Evolutionary conservation across 2,329 filamentous ascomycete species (phyloP).

Genomic region (Clonostachys rosea): DNA sequence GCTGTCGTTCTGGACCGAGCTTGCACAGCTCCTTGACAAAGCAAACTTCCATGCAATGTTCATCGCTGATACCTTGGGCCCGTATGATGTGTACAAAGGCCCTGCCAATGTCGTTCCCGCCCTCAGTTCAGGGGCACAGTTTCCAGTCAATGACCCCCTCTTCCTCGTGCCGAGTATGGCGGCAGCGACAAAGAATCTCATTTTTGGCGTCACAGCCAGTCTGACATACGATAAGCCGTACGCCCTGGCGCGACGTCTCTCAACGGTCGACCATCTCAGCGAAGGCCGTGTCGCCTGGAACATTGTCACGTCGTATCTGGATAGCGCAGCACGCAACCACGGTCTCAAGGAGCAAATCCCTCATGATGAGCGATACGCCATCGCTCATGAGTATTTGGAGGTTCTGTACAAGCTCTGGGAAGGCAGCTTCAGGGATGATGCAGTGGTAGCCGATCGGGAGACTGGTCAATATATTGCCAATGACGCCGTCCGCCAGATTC

Average conservation of each 20-base stretch:
- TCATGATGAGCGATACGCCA: slow-evolving; percentile 7
- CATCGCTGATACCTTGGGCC: slow-evolving; percentile 60
- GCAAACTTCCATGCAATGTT: slow-evolving; percentile 62
- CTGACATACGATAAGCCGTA: slow-evolving; percentile 61
- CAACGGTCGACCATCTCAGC: slow-evolving; percentile 60
- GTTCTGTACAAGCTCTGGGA: slow-evolving; percentile 33
- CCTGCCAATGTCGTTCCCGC: slow-evolving; percentile 6
- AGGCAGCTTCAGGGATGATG: slow-evolving; percentile 34
- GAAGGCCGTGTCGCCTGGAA: slow-evolving; percentile 52
- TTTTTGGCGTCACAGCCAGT: slow-evolving; percentile 6
- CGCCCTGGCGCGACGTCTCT: slow-evolving; percentile 55
- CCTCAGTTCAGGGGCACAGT: slow-evolving; percentile 7
- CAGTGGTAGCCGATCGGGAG: slow-evolving; percentile 49
- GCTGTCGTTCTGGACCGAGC: slow-evolving; percentile 58
- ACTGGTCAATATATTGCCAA: slow-evolving; percentile 39
- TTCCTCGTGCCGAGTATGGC: slow-evolving; percentile 29
- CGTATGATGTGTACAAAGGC: slow-evolving; percentile 35
- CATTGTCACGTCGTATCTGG: slow-evolving; percentile 63
- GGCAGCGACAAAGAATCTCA: slow-evolving; percentile 28
- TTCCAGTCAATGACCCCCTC: slow-evolving; percentile 11
- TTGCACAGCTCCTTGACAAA: slow-evolving; percentile 57
- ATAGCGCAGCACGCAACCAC: slow-evolving; percentile 59
- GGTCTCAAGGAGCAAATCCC: slow-evolving; percentile 42
- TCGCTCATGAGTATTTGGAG: slow-evolving; percentile 6
- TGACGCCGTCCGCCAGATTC: slow-evolving; percentile 52